Conservation (phyloP, 2,329 filamentous ascomycete species). For the Magnaporthiopsis incrustans region DNA sequence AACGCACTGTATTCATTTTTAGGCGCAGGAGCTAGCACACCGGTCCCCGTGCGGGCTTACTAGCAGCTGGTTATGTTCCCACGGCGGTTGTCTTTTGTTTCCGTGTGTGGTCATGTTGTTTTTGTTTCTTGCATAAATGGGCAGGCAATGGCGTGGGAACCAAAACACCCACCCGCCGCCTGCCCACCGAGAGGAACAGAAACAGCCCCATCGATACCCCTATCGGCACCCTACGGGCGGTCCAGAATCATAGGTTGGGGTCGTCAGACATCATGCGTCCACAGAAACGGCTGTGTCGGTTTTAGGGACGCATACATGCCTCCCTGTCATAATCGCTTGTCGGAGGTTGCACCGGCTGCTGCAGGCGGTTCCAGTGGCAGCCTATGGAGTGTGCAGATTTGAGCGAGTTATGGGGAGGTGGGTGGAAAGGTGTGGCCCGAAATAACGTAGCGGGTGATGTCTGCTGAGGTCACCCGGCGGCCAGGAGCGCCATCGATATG, state of each 20-base stretch:
- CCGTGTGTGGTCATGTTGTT: not conserved
- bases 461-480: not conserved
- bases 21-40: not conserved
- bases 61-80: not conserved
- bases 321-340: not conserved
- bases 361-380: not conserved
- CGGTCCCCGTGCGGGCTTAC: not conserved
- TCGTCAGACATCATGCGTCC: no score
- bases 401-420: not conserved
- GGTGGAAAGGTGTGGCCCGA: not conserved
- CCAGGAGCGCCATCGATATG: conserved; percentile 17
- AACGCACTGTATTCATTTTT: not conserved
- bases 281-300: no score
- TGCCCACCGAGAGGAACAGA: not conserved
- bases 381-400: not conserved
- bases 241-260: no score
- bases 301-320: no score
- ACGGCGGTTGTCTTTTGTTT: not conserved
- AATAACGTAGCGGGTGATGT: not conserved
- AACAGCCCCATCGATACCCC: not conserved
- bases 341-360: not conserved
- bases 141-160: no score
- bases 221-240: not conserved
- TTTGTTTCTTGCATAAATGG: not conserved
- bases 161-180: no score